Evolutionary conservation across 1,139 yeast species (phyloP).

Genomic region (Trichomonascaceae sp.): DNA sequence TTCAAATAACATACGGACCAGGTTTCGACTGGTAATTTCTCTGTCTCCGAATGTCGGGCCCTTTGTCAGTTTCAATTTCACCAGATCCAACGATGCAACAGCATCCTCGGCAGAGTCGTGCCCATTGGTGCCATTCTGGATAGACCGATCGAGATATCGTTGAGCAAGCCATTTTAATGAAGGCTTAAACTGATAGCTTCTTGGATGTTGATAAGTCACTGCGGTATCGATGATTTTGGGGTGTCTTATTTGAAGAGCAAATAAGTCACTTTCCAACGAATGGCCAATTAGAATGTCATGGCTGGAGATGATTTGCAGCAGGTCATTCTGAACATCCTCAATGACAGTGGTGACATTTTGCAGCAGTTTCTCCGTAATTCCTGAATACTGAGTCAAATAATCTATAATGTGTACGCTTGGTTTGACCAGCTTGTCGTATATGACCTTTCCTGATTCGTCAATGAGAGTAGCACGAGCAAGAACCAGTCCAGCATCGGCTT

Average conservation of each 20-base stretch:
- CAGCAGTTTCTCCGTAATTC: constrained; percentile 69
- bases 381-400: constrained; percentile 78
- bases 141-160: constrained; percentile 47
- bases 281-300: constrained; percentile 71
- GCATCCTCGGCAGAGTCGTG: constrained; percentile 91
- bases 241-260: constrained; percentile 74
- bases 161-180: constrained; percentile 63
- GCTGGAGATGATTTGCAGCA: constrained; percentile 59
- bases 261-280: constrained; percentile 85
- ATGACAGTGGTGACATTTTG: constrained; percentile 57
- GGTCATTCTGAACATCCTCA: constrained; percentile 56
- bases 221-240: constrained; percentile 78
- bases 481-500: constrained; percentile 53
- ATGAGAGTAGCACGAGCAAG: constrained; percentile 74
- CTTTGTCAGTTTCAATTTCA: constrained; percentile 58
- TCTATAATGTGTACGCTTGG: constrained; percentile 71
- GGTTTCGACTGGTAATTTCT: constrained; percentile 13
- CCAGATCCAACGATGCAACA: constrained; percentile 67
- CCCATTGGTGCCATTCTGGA: constrained; percentile 60
- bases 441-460: constrained; percentile 51
- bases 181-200: constrained; percentile 77
- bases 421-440: constrained; percentile 69
- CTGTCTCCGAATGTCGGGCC: constrained; percentile 60
- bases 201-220: constrained; percentile 65
- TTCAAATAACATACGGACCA: constrained; percentile 19